These are phyloP conservation scores for Nissolia schottii DNA, from an alignment of 306 rosid genomes.

Conservation along the genomic window DNA sequence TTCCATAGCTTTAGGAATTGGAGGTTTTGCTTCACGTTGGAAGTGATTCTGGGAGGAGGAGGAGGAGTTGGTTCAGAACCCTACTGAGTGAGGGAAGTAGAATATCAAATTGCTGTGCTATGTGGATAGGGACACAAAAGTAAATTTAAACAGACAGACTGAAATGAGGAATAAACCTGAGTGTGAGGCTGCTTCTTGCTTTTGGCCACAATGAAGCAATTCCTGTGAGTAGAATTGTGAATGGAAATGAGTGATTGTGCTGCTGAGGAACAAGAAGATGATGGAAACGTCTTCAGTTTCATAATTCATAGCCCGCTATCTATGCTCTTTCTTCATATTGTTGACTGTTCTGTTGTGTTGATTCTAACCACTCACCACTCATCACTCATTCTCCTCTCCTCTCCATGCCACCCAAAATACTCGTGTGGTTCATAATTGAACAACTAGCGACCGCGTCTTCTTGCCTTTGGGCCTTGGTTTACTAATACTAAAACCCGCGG, in stretches of 20 bases:
- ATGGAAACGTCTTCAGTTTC: slow-evolving; percentile 34
- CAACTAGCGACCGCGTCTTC: background rate
- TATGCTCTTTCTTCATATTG: background rate
- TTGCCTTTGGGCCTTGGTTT: too few relatives aligned
- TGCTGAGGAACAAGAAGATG: background rate
- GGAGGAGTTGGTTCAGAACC: slow-evolving; percentile 57
- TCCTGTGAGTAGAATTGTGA: background rate
- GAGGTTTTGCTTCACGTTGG: slow-evolving; percentile 85
- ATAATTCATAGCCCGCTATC: background rate
- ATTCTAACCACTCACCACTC: background rate
- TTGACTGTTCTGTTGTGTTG: background rate
- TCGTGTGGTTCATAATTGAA: background rate
- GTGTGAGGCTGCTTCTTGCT: slow-evolving; percentile 28
- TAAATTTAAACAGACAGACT: background rate
- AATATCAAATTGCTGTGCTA: background rate
- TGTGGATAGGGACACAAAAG: too few relatives aligned
- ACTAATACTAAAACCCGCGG: too few relatives aligned
- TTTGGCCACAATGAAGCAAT: slow-evolving; percentile 20
- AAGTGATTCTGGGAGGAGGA: slow-evolving; percentile 73
- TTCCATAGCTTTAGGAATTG: slow-evolving; percentile 71
- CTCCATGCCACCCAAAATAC: too few relatives aligned
- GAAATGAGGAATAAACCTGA: slow-evolving; percentile 7
- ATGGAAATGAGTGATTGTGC: background rate
- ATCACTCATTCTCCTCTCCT: too few relatives aligned
- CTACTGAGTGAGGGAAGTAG: slow-evolving; percentile 12